Evolutionary conservation across 371 early-diverging fungal genomes (phyloP).

Genomic region (Syncephalastrum sp.): DNA sequence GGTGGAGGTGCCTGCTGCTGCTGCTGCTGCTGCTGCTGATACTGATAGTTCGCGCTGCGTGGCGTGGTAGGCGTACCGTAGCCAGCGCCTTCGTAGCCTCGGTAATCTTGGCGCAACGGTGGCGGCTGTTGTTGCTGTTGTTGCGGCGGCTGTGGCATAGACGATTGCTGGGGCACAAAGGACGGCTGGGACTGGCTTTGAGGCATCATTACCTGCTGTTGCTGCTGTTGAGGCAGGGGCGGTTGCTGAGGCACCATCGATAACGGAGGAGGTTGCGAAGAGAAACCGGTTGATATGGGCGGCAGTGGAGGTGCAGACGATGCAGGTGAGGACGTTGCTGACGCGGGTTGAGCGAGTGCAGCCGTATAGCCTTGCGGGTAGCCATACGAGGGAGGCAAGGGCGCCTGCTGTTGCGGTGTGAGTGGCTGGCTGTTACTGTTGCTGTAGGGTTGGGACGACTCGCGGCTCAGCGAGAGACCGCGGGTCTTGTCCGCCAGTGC

Average conservation of each 20-base stretch:
- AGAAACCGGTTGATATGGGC: too few relatives aligned
- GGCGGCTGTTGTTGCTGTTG: neutral
- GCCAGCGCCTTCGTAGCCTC: too few relatives aligned
- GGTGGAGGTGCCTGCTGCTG: neutral
- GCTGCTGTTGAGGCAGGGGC: neutral
- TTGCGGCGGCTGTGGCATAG: constrained; percentile 1
- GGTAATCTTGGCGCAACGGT: too few relatives aligned
- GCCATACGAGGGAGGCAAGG: constrained; percentile 30
- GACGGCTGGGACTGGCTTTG: neutral
- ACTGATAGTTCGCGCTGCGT: too few relatives aligned
- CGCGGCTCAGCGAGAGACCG: too few relatives aligned
- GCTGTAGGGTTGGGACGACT: too few relatives aligned
- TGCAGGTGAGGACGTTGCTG: constrained; percentile 11
- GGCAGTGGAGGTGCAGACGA: too few relatives aligned
- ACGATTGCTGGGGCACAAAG: neutral
- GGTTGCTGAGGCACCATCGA: constrained; percentile 2
- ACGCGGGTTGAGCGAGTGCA: constrained; percentile 12
- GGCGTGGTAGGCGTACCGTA: too few relatives aligned
- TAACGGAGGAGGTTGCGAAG: too few relatives aligned
- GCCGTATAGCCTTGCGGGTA: constrained; percentile 21
- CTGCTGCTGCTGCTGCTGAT: neutral
- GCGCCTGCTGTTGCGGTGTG: constrained; percentile 3
- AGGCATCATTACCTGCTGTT: too few relatives aligned
- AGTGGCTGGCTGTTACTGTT: neutral
- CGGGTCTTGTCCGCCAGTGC: too few relatives aligned